These are phyloP conservation scores for Sugiyamaella paludigena DNA, from an alignment of 1,139 yeast species.

Conservation along the genomic window DNA sequence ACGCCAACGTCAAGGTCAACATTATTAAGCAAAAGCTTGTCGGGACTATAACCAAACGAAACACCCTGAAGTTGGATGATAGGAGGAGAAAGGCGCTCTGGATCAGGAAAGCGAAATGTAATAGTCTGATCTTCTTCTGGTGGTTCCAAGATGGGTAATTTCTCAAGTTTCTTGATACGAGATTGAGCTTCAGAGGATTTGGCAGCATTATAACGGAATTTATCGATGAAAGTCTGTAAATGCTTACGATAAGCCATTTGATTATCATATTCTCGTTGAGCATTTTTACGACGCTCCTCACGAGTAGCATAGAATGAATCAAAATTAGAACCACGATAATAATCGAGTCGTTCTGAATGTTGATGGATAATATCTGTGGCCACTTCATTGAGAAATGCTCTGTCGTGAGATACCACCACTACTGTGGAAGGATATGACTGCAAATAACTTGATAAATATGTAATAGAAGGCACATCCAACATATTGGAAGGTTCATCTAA, in stretches of 20 bases:
- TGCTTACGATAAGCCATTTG: constrained; percentile 96
- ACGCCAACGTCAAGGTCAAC: constrained; percentile 89
- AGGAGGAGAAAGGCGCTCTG: constrained; percentile 91
- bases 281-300: constrained; percentile 93
- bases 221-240: constrained; percentile 90
- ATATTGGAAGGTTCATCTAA: constrained; percentile 99
- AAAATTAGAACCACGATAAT: constrained; percentile 91
- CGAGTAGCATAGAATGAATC: constrained; percentile 90
- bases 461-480: constrained; percentile 99
- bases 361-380: constrained; percentile 98
- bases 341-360: constrained; percentile 94
- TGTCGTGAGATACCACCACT: constrained; percentile 93
- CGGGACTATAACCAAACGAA: constrained; percentile 75
- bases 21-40: constrained; percentile 58
- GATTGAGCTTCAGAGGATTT: constrained; percentile 97
- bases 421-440: constrained; percentile 91
- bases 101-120: constrained; percentile 91
- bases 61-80: constrained; percentile 85
- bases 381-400: constrained; percentile 94
- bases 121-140: constrained; percentile 90
- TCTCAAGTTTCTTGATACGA: constrained; percentile 92
- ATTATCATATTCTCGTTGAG: constrained; percentile 89
- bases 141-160: constrained; percentile 85
- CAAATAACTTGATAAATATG: constrained; percentile 83
- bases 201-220: constrained; percentile 95